Evolutionary conservation across 2,329 filamentous ascomycete species (phyloP), one percentile per base, ranked within the genome.

Genomic region (Blastomyces percursus): DNA sequence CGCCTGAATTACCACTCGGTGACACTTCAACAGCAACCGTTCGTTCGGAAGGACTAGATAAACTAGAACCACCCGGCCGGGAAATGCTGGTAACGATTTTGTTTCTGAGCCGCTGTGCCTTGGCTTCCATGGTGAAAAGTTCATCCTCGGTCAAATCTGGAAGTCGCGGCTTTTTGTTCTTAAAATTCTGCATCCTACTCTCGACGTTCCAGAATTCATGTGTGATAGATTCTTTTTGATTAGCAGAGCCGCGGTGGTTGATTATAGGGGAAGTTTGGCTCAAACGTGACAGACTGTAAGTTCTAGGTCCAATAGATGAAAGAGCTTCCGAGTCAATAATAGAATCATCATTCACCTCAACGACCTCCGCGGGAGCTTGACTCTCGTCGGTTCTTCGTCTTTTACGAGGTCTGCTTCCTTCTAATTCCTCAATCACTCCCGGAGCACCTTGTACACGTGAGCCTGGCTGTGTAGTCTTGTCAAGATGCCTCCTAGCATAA

Each of bases 381-480:
- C 3, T 38, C 19, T 59, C 30, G 30, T 51, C 59, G n/a, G 54
- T 64, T 61, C 55, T 66, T 52, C 52, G 60, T 54, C 56, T 61
- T 38, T 66, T 66, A 16, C 64, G 62, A 3, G 60, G 61, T 24
- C 19, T 54, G 38, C 44, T 59, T 38, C 50, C 32, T 51, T 61
- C 38, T 40, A 58, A 30, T 14, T 50, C 52, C n/a, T 32, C 40
- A 50, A 46, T 2, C 6, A 35, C 8, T 14, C 32, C 24, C 21
- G 32, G 7, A 19, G 8, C 30, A 14, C 57, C 38, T 56, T 59
- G 58, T 21, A 44, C 27, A 27, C 8, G 14, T 12, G 60, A 61
- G 32, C 51, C 51, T 30, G 44, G 58, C 14, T 51, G 60, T 21
- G 16, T 21, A 35, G 12, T 44, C 19, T 40, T 52, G 27, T 14